These are phyloP conservation scores for Cryphonectria carpinicola DNA, from an alignment of 2,329 filamentous ascomycete species.

Conservation along the genomic window DNA sequence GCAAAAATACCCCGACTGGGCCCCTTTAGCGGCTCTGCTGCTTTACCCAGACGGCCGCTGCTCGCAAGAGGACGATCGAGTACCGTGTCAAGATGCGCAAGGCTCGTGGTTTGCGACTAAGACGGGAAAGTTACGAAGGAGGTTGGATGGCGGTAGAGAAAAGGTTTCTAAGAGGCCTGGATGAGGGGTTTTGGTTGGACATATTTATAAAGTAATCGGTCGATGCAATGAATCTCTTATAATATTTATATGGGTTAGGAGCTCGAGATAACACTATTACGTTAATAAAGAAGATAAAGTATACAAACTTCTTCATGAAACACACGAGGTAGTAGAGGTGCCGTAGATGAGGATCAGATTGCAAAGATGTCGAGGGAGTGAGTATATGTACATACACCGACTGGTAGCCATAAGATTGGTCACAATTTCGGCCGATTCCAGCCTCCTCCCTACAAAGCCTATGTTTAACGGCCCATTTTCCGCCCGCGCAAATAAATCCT, in stretches of 20 bases:
- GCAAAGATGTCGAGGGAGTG: neutral
- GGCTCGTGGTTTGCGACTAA: conserved; percentile 18
- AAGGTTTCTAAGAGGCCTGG: too few species aligned
- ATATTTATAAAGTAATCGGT: too few species aligned
- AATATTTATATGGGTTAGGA: too few species aligned
- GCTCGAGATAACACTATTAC: neutral
- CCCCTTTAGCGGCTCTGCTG: conserved; percentile 69
- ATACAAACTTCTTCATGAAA: neutral
- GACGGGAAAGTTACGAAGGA: neutral
- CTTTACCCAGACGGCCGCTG: conserved; percentile 65
- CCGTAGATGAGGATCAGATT: neutral
- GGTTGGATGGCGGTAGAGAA: neutral
- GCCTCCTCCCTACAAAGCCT: neutral
- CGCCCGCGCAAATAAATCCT: neutral
- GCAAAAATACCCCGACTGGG: conserved; percentile 64
- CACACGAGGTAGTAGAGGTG: neutral
- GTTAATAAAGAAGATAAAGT: neutral
- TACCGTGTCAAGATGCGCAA: conserved; percentile 46
- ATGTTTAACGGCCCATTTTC: too few species aligned
- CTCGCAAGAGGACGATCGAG: conserved; percentile 67
- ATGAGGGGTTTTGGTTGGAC: too few species aligned
- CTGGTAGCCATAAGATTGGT: neutral
- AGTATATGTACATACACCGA: neutral
- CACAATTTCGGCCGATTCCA: neutral
- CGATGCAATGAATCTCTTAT: too few species aligned